A percentile compares a stretch with the other conserved stretches of the same genome.
These are phyloP conservation scores for Beta vulgaris DNA, from an alignment of 148 eudicot species.

Conservation along the genomic window DNA sequence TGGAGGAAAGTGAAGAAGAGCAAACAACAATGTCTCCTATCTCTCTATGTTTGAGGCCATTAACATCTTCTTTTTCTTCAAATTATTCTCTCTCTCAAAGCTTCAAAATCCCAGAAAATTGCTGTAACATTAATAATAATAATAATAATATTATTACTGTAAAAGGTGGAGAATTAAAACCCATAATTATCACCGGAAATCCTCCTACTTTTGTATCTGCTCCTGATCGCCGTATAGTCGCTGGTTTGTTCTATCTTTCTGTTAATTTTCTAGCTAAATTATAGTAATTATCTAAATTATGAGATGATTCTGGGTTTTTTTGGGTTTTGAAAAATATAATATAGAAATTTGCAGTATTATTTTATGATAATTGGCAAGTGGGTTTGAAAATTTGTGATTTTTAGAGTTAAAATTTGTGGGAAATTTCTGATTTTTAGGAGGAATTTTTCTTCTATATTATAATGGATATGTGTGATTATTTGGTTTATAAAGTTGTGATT, in stretches of 20 bases:
- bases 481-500: not conserved
- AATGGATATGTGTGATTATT: not conserved
- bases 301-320: not conserved
- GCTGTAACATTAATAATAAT: not conserved
- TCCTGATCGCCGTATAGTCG: slow-evolving; percentile 80
- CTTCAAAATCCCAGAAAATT: slow-evolving; percentile 18
- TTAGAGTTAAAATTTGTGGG: not conserved
- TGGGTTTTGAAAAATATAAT: too few species aligned
- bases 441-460: not conserved
- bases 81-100: slow-evolving; percentile 29
- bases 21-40: slow-evolving; percentile 22
- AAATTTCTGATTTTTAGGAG: not conserved
- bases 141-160: not conserved
- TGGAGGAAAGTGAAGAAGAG: slow-evolving; percentile 12
- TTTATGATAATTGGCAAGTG: not conserved
- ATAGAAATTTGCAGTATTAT: too few species aligned
- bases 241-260: slow-evolving; percentile 44
- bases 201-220: slow-evolving; percentile 87
- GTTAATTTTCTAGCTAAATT: not conserved
- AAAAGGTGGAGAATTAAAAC: slow-evolving; percentile 34
- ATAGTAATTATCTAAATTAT: not conserved
- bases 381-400: not conserved
- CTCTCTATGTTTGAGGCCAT: slow-evolving; percentile 37
- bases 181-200: slow-evolving; percentile 59
- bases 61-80: slow-evolving; percentile 20